Evolutionary conservation across 2,329 filamentous ascomycete species (phyloP), one percentile per base, ranked within the genome.

Genomic region (Fusarium sp.): DNA sequence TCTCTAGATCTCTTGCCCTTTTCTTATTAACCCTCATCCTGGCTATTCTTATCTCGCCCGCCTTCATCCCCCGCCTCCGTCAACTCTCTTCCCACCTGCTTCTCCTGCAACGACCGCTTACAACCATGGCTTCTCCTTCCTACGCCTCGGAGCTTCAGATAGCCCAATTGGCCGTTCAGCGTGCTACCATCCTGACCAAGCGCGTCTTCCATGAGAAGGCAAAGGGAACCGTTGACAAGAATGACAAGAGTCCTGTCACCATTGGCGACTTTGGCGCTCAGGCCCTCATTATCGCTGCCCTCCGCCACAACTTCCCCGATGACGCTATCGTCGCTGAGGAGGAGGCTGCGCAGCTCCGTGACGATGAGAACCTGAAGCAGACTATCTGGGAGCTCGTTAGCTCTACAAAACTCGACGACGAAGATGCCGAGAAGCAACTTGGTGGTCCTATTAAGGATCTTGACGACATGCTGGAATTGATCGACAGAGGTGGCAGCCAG

Each of bases 231-330:
- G 87, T 97, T 55, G 80, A 82, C 77, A 99, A 99, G 85, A 92
- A 93, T 82, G 96, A 99, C 86, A 94, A 93, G 80, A 97, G 95
- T 13, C 96, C 96, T 73, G 96, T 99, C 77, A 99, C 96, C 20
- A 96, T 98, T 76, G 96, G 95, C 80, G 96, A 99, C 84, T 98
- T 97, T 81, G 96, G 96, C 78, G 97, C 96, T 40, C 96, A 99
- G 85, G 95, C 96, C 35, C 89, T 99, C 73, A 97, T 99, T 82
- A 97, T 98, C 78, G 88, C 91, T 62, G 95, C 95, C 32, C 91
- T 99, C 74, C 91, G 91, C 82, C 89, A 93, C 82, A 93, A 92
- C 82, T 99, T 99, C 85, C 96, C 96, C 20, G 79, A 90, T 38
- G 96, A 99, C 79, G 92, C 93, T 81, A 93, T 99, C 70, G 93